Conservation (phyloP, 306 rosid species). For the Amphicarpaea edgeworthii region DNA sequence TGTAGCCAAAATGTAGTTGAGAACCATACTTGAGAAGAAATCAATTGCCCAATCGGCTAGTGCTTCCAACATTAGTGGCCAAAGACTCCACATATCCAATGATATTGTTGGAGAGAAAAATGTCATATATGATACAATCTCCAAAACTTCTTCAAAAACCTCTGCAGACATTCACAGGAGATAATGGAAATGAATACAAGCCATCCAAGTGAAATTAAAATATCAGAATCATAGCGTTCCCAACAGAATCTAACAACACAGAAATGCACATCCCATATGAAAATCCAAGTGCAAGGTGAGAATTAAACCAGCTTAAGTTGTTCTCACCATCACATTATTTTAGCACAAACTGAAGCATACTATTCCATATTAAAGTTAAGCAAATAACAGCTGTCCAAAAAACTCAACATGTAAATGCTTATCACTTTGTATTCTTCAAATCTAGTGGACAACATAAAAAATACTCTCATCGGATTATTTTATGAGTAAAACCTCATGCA, state of each 20-base stretch:
- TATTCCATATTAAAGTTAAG: slow-evolving; percentile 12
- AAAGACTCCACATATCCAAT: slow-evolving; percentile 93
- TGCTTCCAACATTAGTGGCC: slow-evolving; percentile 97
- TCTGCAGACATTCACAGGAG: slow-evolving; percentile 62
- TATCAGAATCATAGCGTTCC: slow-evolving; percentile 20
- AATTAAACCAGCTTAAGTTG: slow-evolving; percentile 13
- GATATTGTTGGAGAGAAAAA: slow-evolving; percentile 95
- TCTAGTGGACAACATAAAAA: slow-evolving; percentile 21
- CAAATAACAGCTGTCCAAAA: not conserved
- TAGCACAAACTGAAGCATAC: slow-evolving; percentile 35
- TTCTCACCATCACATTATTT: slow-evolving; percentile 14
- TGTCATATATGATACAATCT: slow-evolving; percentile 91
- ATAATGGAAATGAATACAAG: slow-evolving; percentile 13
- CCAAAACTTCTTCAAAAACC: slow-evolving; percentile 98
- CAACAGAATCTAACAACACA: not conserved
- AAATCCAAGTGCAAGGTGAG: slow-evolving; percentile 25
- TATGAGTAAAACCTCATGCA: not conserved
- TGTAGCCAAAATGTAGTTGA: slow-evolving; percentile 30
- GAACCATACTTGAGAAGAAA: slow-evolving; percentile 80
- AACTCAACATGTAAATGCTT: not conserved
- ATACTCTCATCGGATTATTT: slow-evolving; percentile 24
- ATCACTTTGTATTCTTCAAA: slow-evolving; percentile 16
- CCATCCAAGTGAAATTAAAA: slow-evolving; percentile 26
- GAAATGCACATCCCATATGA: not conserved
- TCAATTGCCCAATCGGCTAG: slow-evolving; percentile 95